Evolutionary conservation across 257 asterid species (phyloP).

Genomic region (Solanum bulbocastanum): DNA sequence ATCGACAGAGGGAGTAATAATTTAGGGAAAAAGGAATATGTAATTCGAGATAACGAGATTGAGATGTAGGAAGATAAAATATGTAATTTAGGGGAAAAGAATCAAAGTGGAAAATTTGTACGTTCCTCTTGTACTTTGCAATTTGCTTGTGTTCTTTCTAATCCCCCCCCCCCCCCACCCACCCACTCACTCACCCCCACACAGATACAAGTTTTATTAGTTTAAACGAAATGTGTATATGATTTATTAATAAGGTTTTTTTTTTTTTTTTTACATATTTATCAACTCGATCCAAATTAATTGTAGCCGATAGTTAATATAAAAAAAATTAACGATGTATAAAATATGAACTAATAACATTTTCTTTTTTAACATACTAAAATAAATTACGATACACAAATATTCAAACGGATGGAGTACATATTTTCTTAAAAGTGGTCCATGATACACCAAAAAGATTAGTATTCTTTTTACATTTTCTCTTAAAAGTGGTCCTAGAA

Average conservation of each 20-base stretch:
- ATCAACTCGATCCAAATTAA: too few species aligned
- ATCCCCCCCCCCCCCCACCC: neutral
- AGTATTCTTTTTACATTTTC: neutral
- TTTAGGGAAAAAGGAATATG: neutral
- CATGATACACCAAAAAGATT: neutral
- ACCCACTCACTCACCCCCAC: too few species aligned
- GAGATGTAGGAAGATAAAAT: neutral
- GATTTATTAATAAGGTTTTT: too few species aligned
- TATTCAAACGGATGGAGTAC: neutral
- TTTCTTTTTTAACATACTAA: neutral
- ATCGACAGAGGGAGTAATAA: too few species aligned
- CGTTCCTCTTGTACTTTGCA: neutral
- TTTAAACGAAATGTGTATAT: too few species aligned
- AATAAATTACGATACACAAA: neutral
- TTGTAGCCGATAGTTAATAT: too few species aligned
- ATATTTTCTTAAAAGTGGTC: neutral
- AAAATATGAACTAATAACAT: neutral
- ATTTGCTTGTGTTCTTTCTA: neutral
- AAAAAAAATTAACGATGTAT: too few species aligned
- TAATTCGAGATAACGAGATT: neutral
- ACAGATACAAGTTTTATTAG: too few species aligned
- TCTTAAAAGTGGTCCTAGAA: neutral
- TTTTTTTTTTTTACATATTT: too few species aligned
- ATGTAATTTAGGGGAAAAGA: neutral
- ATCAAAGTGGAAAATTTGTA: neutral